Base-by-base conservation (phyloP, 192 early-diverging fungal genomes). In the Gigaspora rosea region DNA sequence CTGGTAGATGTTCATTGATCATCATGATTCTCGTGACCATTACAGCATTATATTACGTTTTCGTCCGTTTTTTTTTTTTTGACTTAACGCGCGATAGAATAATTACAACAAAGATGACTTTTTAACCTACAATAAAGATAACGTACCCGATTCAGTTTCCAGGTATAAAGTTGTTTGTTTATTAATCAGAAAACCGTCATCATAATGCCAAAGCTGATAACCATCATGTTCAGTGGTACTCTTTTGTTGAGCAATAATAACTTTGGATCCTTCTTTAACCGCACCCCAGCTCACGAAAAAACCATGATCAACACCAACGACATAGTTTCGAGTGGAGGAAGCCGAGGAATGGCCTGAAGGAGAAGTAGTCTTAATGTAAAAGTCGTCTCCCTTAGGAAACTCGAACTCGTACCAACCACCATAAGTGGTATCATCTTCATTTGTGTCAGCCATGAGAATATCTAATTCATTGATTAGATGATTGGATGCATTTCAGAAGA, bases 341-440 rank as follows among this genome's bases (percentile, higher is more conserved):
- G 27, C 27, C 27, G 27, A 27, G 41, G 69, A 71, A 54, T 4
- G 10, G 4, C 71, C 71, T 2, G 56, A 56, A 61, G 71, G 71
- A 3, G 73, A 75, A 64, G 22, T 59, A 46, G 71, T 59, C 73
- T 52, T 75, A n/a, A 75, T 49, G 46, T 75, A 75, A 64, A 75
- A 63, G 15, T 64, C 59, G 3, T 47, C 73, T 27, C 27, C 27
- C 27, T 27, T 27, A 27, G 27, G 27, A 27, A 27, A 27, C 27
- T 1, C 27, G 27, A 27, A 27, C 27, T 27, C 1, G 27, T 27
- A 1, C 1, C 27, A 27, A 27, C 27, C 27, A 27, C 27, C 27
- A 27, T 27, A 27, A 27, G 27, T 27, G 27, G 27, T 27, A 27
- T 27, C 27, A 27, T 27, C 27, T 27, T 27, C 27, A 27, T 27